A percentile compares a stretch with the other conserved stretches of the same genome.
These are phyloP conservation scores for Rhodotorula diobovata DNA, from an alignment of 768 basidiomycete genomes.

Conservation along the genomic window DNA sequence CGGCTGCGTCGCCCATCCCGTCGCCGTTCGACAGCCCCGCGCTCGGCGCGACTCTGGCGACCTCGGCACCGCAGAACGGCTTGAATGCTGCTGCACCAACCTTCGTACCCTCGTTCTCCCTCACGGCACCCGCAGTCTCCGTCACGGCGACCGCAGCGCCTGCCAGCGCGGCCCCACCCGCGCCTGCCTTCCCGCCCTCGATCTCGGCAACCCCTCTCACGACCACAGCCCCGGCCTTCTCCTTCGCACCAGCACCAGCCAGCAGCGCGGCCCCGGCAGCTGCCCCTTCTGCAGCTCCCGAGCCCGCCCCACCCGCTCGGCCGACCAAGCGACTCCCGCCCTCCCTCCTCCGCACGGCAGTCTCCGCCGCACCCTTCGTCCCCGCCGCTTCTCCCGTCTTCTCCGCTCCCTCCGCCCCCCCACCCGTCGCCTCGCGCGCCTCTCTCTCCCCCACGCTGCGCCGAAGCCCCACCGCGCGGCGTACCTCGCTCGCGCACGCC, in stretches of 20 bases:
- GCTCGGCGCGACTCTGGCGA: neutral
- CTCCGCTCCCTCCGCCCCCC: neutral
- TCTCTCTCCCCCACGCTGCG: neutral
- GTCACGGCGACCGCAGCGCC: neutral
- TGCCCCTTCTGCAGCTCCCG: neutral
- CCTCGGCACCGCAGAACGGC: neutral
- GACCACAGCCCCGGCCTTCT: neutral
- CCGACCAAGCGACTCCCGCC: neutral
- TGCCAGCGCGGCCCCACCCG: neutral
- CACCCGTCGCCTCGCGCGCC: neutral
- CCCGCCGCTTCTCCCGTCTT: neutral
- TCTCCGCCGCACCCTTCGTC: conserved; percentile 20
- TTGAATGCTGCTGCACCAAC: neutral
- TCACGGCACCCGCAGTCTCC: too few species aligned
- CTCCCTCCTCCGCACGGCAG: neutral
- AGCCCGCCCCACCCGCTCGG: neutral
- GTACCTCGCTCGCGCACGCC: neutral
- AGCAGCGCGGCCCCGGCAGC: neutral
- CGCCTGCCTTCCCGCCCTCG: neutral
- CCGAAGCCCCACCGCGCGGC: neutral
- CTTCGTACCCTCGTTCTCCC: conserved; percentile 13
- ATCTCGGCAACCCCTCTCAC: neutral
- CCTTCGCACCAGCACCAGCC: conserved; percentile 11
- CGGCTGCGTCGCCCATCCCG: conserved; percentile 19
- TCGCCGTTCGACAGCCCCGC: neutral